Base-by-base conservation (phyloP, 768 basidiomycete genomes). In the Hypsizygus marmoreus region DNA sequence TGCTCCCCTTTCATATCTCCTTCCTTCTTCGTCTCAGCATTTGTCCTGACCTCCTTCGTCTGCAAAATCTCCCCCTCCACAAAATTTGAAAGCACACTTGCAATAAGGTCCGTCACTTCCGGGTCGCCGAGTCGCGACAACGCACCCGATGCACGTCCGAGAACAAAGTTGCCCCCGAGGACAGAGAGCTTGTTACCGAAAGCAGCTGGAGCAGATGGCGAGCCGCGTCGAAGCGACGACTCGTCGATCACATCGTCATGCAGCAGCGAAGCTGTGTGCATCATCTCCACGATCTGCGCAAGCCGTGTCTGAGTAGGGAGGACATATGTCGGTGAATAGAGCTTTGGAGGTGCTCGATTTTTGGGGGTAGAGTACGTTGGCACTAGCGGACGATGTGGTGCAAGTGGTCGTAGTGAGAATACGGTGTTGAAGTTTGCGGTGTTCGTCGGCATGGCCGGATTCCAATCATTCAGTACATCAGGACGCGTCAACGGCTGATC, bases 11-110 rank as follows among this genome's bases (percentile, higher is more conserved):
- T 57, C 12, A 58, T 48, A 43, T 66, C 56, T 43, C 39, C 31
- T 34, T 51, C 24, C 4, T 47, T 55, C 35, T 45, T 49, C 19
- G 60, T 65, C 9, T 56, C 56, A n/a, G 56, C 62, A 16, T 40
- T 55, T 22, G 57, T 54, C 10, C 74, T 74, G 3, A 84, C 69
- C 32, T 77, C 73, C 57, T 76, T 75, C 71, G 85, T 78, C 67
- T 97, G 95, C 70, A 95, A 65, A 33, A 97, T 88, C 68, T 97
- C 95, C 3, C 94, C 94, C 59, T 97, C 95, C 12, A 95, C 92
- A 9, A 97, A 72, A 61, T 95, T 95, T 0, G 89, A 83, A 36
- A 95, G 79, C 24, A 95, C 86, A 49, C 84, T 84, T 1, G 92
- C 81, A 31, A 95, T 86, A 42, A 97, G 74, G 62, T 95, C 92